These are phyloP conservation scores for Apiotrichum gracile DNA, from an alignment of 1,284 basidiomycete species.

Conservation along the genomic window DNA sequence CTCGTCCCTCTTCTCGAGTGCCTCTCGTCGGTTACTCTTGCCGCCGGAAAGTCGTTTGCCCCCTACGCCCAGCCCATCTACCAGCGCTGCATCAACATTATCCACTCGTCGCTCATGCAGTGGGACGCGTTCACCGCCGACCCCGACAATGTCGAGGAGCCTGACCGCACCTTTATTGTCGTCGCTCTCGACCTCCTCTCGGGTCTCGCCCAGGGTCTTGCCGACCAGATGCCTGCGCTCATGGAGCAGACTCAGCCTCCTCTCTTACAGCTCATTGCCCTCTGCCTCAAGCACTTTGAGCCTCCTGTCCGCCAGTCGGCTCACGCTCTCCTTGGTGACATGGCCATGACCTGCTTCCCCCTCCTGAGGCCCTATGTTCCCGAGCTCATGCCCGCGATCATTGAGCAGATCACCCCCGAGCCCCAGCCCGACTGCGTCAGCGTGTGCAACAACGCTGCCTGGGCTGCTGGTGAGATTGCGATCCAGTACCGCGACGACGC, in stretches of 20 bases:
- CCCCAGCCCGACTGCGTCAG: constrained; percentile 83
- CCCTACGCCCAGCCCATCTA: constrained; percentile 89
- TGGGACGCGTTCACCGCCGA: constrained; percentile 61
- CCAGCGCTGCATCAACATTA: constrained; percentile 81
- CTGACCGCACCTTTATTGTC: constrained; percentile 92
- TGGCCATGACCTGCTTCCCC: constrained; percentile 82
- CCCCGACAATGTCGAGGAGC: constrained; percentile 74
- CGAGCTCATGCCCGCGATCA: constrained; percentile 82
- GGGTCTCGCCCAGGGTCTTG: constrained; percentile 90
- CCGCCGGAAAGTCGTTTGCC: constrained; percentile 84
- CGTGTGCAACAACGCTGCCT: constrained; percentile 99
- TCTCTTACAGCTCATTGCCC: constrained; percentile 68
- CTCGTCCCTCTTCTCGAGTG: constrained; percentile 94
- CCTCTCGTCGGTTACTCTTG: constrained; percentile 93
- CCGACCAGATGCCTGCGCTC: constrained; percentile 65
- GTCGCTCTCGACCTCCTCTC: constrained; percentile 92
- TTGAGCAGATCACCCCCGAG: constrained; percentile 69
- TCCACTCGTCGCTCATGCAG: constrained; percentile 71
- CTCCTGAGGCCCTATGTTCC: constrained; percentile 79
- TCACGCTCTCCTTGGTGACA: constrained; percentile 93
- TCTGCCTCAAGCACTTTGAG: constrained; percentile 88
- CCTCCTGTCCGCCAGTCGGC: constrained; percentile 93
- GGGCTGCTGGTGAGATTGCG: constrained; percentile 97
- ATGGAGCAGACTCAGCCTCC: constrained; percentile 66
- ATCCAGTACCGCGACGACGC: constrained; percentile 60